Evolutionary conservation across 2,329 filamentous ascomycete genomes (phyloP), one percentile per base, ranked within the genome.

Genomic region (Trichophaea hybrida): DNA sequence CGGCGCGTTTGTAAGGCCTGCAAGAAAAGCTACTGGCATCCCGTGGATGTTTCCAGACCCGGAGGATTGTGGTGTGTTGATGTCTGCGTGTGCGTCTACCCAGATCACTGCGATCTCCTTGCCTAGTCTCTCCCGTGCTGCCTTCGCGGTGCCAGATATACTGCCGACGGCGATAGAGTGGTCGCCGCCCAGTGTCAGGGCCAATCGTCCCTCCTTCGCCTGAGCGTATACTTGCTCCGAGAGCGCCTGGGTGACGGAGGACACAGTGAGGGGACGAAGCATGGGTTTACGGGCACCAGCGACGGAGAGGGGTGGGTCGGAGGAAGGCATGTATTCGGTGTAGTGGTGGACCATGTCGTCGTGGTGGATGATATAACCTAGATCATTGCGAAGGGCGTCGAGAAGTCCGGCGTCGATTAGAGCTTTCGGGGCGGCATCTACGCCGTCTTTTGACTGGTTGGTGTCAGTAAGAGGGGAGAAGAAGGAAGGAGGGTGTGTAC

Each of bases 71-170:
- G 91, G 93, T 1, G 87, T 89, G 76, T 98, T 98, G 77, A 98
- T 96, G 73, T 98, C 93, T 58, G 91, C 85, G 73, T 98, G 93
- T 32, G 93, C 93, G 73, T 98, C 93, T 35, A 98, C 93, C 93
- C 93, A 98, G 72, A 98, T 94, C 60, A 98, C 88, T 10, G 89
- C 93, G 64, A 96, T 83, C 69, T 97, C 91, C 59, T 85, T 79
- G 12, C 77, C 81, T 61, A 94, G 75, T 15, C 91, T 77, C 77
- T 98, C 90, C 60, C 87, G 82, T 44, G 88, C 84, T 0, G 91
- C 93, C 75, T 85, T 87, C 38, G 90, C 87, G 1, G 85, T 88
- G 44, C 93, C 93, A 33, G 85, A 85, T 68, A 98, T 82, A 52
- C 88, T 94, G 64, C 93, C 93, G 68, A 98, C 94, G 64, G 93